A percentile compares a stretch with the other conserved stretches of the same genome.
phyloP scores from a whole-genome alignment of 306 rosid genomes.

The Ammopiptanthus mongolicus region DNA sequence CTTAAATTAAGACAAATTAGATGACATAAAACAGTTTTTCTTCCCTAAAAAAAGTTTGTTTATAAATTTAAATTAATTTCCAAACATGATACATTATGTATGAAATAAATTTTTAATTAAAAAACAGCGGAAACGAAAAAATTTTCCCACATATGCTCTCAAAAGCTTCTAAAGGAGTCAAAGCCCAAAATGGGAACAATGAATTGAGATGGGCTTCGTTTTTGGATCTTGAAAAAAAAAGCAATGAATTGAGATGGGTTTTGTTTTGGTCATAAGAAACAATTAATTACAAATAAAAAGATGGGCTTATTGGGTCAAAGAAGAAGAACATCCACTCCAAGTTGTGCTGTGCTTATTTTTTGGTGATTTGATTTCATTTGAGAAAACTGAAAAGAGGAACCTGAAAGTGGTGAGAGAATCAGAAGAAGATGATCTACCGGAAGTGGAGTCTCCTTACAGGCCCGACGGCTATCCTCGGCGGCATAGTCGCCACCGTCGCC shows the following conservation, averaged over 20 bases:
- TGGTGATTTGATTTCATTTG: not conserved
- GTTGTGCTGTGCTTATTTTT: not conserved
- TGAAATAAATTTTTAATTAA: too few relatives aligned
- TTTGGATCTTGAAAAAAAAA: too few relatives aligned
- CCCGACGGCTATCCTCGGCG: conserved; percentile 50
- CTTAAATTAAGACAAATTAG: too few relatives aligned
- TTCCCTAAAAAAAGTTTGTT: too few relatives aligned
- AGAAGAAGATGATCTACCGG: conserved; percentile 69
- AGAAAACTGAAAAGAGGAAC: not conserved
- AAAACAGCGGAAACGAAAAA: too few relatives aligned
- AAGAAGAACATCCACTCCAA: not conserved
- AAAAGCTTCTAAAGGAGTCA: too few relatives aligned
- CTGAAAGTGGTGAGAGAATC: not conserved
- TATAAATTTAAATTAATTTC: too few relatives aligned
- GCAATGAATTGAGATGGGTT: not conserved
- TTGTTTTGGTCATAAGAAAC: not conserved
- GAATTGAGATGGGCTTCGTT: too few relatives aligned
- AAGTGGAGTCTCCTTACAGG: conserved; percentile 93
- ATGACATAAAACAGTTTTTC: too few relatives aligned
- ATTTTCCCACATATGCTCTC: too few relatives aligned
- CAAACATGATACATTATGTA: too few relatives aligned
- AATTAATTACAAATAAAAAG: not conserved
- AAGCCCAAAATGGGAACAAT: too few relatives aligned
- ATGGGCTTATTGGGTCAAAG: not conserved
- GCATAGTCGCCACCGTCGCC: conserved; percentile 50